These are phyloP conservation scores for Stipa capillata DNA, from an alignment of 176 grass and related monocot genomes.

Conservation along the genomic window DNA sequence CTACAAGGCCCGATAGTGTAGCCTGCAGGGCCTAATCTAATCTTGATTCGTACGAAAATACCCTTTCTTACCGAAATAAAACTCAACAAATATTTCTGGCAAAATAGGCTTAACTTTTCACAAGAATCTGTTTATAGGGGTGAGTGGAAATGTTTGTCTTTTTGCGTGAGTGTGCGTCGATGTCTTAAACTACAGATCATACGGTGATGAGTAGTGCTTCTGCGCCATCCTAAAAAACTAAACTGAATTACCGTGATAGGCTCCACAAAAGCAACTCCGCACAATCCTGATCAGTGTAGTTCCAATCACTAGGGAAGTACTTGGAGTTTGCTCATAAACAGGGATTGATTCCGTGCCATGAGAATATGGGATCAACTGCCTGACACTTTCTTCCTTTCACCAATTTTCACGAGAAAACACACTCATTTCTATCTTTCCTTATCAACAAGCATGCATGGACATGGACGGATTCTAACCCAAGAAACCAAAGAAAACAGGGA, in stretches of 20 bases:
- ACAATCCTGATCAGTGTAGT: not conserved
- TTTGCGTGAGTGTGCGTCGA: not conserved
- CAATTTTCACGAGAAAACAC: not conserved
- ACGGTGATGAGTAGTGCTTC: not conserved
- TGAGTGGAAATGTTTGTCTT: not conserved
- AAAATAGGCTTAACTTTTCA: not conserved
- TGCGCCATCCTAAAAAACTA: too few species aligned
- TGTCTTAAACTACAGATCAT: not conserved
- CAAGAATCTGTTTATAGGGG: not conserved
- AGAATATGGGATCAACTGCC: not conserved
- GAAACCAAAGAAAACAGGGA: conserved; percentile 1
- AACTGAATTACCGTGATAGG: too few species aligned
- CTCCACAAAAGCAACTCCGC: not conserved
- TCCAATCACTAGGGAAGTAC: not conserved
- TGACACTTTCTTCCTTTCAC: not conserved
- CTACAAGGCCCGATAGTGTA: too few species aligned
- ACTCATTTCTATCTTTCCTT: not conserved
- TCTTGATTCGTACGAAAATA: too few species aligned
- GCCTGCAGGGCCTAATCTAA: too few species aligned
- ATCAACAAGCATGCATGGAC: conserved; percentile 10
- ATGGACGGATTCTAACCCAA: not conserved
- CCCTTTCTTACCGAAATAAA: too few species aligned
- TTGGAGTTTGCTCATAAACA: not conserved
- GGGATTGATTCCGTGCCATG: not conserved
- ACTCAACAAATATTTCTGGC: too few species aligned